Percentiles rank a stretch among this genome's conserved stretches.
Evolutionary conservation across 345 rosid genomes (phyloP).

Genomic region (Brassica nigra): DNA sequence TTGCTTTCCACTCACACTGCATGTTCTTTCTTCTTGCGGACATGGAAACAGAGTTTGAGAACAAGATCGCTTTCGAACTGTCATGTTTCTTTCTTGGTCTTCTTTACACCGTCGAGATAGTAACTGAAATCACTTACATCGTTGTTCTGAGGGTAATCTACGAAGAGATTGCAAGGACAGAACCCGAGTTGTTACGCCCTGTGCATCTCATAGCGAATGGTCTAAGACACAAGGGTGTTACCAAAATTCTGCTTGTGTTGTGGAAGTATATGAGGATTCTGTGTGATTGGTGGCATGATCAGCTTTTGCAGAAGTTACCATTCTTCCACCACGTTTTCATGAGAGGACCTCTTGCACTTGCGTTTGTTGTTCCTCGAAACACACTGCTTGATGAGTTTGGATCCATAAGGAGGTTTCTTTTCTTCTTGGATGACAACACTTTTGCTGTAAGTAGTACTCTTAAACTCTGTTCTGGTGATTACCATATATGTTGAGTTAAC

Average conservation of each 20-base stretch:
- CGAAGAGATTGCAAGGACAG: not conserved
- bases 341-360: not conserved
- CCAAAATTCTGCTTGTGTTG: not conserved
- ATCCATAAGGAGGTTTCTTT: conserved; percentile 8
- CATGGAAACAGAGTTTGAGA: not conserved
- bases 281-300: conserved; percentile 15
- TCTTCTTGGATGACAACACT: conserved; percentile 12
- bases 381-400: conserved; percentile 7
- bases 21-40: not conserved
- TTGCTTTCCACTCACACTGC: not conserved
- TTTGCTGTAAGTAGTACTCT: not conserved
- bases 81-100: not conserved
- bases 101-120: not conserved
- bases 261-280: not conserved
- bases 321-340: not conserved
- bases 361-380: not conserved
- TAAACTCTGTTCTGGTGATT: not conserved
- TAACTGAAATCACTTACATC: not conserved
- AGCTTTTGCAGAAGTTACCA: not conserved
- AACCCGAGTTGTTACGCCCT: not conserved
- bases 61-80: not conserved
- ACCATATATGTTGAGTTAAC: not conserved
- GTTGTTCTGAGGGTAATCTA: not conserved
- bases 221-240: not conserved
- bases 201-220: not conserved